Conservation (phyloP, 345 rosid genomes). For the Tarenaya hassleriana region DNA sequence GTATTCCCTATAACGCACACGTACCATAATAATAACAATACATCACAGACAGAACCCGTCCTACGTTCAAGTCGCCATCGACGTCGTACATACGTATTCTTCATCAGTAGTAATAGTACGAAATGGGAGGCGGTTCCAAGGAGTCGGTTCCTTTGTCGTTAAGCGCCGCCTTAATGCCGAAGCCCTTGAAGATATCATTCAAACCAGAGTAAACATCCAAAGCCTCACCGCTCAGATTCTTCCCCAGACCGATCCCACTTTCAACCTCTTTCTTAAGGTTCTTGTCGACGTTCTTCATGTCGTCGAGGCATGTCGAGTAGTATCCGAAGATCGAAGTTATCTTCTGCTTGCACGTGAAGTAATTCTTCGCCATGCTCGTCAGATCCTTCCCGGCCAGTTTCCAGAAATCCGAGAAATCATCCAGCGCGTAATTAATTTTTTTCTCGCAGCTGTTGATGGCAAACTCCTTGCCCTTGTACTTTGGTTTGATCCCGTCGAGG, state of each 20-base stretch:
- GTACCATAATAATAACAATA: neutral
- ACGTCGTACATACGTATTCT: neutral
- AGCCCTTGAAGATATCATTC: conserved; percentile 29
- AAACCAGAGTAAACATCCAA: conserved; percentile 30
- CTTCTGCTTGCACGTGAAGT: conserved; percentile 29
- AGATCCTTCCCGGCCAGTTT: conserved; percentile 25
- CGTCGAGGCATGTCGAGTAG: conserved; percentile 29
- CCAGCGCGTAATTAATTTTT: conserved; percentile 23
- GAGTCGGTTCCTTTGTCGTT: conserved; percentile 28
- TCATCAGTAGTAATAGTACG: conserved; percentile 29
- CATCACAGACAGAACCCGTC: neutral
- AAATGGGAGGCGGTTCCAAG: conserved; percentile 33
- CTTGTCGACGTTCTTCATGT: conserved; percentile 23
- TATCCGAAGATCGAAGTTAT: conserved; percentile 22
- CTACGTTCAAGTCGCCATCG: too few relatives aligned
- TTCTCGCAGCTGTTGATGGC: conserved; percentile 24
- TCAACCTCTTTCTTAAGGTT: conserved; percentile 20
- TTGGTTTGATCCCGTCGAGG: conserved; percentile 26
- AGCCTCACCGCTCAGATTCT: conserved; percentile 32
- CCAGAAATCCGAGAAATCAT: conserved; percentile 31
- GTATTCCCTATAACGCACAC: too few relatives aligned
- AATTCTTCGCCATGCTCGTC: conserved; percentile 26
- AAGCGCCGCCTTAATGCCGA: conserved; percentile 27
- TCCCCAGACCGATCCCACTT: conserved; percentile 31
- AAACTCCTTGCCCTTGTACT: conserved; percentile 24